Conservation (phyloP, 495 filamentous ascomycete species). For the Rusavskia elegans region DNA sequence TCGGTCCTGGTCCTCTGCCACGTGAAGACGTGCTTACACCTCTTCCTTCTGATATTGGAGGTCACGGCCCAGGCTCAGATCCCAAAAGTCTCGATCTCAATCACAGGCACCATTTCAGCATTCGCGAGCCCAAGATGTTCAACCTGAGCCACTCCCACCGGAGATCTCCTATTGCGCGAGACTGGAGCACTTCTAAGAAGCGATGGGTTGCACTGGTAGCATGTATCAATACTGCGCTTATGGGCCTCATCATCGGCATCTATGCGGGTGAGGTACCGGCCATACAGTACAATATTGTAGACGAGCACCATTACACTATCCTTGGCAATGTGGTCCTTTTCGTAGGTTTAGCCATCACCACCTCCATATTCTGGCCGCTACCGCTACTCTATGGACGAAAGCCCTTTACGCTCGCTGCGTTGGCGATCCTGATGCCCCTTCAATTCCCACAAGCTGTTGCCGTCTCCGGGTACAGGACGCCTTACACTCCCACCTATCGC, state of each 20-base stretch:
- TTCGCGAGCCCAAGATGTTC: constrained; percentile 25
- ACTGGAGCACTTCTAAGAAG: constrained; percentile 50
- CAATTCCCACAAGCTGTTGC: constrained; percentile 59
- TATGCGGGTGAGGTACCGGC: constrained; percentile 62
- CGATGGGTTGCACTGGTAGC: constrained; percentile 47
- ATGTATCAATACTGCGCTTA: constrained; percentile 51
- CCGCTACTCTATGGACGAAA: constrained; percentile 64
- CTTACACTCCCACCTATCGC: constrained; percentile 37
- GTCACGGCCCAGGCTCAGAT: constrained; percentile 1
- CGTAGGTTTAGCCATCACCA: constrained; percentile 49
- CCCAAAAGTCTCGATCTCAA: constrained; percentile 12
- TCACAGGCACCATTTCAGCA: constrained; percentile 17
- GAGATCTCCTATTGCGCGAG: constrained; percentile 38
- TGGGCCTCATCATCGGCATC: constrained; percentile 55
- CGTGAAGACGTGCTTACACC: constrained; percentile 10
- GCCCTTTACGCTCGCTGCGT: constrained; percentile 49
- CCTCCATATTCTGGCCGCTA: constrained; percentile 54
- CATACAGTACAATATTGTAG: constrained; percentile 56
- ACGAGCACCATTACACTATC: constrained; percentile 46
- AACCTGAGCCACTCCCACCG: constrained; percentile 34
- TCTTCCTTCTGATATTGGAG: constrained; percentile 1
- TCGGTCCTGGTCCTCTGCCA: neutral
- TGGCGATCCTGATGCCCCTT: constrained; percentile 51
- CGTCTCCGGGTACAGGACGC: constrained; percentile 36
- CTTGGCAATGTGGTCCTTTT: constrained; percentile 60